Percentiles rank a stretch among this genome's conserved stretches.
These are phyloP conservation scores for Metarhizium brunneum DNA, from an alignment of 2,329 filamentous ascomycete species.

Conservation along the genomic window DNA sequence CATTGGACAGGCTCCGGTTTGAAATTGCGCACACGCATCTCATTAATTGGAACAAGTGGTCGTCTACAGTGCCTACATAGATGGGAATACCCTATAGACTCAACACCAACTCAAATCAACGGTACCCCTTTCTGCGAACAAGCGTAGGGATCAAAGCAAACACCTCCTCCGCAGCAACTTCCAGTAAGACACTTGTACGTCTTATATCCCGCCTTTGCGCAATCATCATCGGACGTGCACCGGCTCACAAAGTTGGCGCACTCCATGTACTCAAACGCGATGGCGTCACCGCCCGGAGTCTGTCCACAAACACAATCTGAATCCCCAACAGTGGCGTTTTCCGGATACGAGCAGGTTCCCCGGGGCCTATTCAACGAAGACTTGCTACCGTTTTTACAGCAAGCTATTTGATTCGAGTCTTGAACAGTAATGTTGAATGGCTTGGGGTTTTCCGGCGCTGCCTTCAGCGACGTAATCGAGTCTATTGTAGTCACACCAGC, in stretches of 20 bases:
- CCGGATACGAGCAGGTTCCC: slow-evolving; percentile 20
- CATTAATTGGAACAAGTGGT: background rate
- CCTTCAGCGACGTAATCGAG: slow-evolving; percentile 19
- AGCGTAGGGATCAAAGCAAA: slow-evolving; percentile 27
- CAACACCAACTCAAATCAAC: slow-evolving; percentile 11
- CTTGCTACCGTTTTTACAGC: slow-evolving; percentile 20
- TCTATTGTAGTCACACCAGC: slow-evolving; percentile 20
- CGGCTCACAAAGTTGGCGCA: slow-evolving; percentile 22
- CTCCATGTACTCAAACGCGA: slow-evolving; percentile 25
- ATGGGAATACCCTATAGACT: slow-evolving; percentile 6
- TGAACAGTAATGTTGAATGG: slow-evolving; percentile 24
- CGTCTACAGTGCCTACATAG: background rate
- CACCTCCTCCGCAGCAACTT: slow-evolving; percentile 25
- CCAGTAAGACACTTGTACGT: slow-evolving; percentile 23
- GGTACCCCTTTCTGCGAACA: slow-evolving; percentile 24
- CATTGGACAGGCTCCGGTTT: background rate
- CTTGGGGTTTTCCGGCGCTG: slow-evolving; percentile 16
- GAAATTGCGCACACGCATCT: background rate
- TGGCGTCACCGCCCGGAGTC: slow-evolving; percentile 13
- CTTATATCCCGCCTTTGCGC: slow-evolving; percentile 13
- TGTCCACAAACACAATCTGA: slow-evolving; percentile 26
- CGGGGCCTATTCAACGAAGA: slow-evolving; percentile 10
- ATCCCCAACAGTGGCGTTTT: slow-evolving; percentile 17
- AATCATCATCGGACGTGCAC: slow-evolving; percentile 18
- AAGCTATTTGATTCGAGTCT: slow-evolving; percentile 22